Conservation (phyloP, 768 basidiomycete genomes). For the Leccinum fibrillosum region DNA sequence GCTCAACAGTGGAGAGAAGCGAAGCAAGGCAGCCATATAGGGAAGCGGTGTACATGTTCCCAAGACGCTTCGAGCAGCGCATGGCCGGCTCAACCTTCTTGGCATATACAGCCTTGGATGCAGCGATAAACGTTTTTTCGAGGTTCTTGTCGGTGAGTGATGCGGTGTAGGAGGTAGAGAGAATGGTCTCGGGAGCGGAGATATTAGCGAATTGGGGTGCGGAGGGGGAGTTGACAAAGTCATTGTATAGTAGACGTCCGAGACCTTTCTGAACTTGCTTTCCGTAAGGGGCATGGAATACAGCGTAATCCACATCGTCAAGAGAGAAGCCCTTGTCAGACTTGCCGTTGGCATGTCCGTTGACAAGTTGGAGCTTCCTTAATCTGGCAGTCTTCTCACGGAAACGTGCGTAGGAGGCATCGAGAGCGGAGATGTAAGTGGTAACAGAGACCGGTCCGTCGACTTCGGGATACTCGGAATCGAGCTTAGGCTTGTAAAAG, state of each 20-base stretch:
- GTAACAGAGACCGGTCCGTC: slow-evolving; percentile 96
- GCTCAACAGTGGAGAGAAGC: slow-evolving; percentile 70
- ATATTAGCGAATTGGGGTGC: slow-evolving; percentile 67
- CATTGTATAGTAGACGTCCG: slow-evolving; percentile 88
- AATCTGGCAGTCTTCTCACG: slow-evolving; percentile 74
- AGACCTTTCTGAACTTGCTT: slow-evolving; percentile 98
- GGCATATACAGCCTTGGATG: slow-evolving; percentile 72
- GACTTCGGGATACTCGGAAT: slow-evolving; percentile 93
- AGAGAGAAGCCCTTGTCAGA: slow-evolving; percentile 56
- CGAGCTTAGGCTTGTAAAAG: slow-evolving; percentile 97
- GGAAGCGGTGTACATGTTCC: slow-evolving; percentile 99
- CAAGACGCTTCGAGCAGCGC: slow-evolving; percentile 85
- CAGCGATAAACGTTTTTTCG: slow-evolving; percentile 90
- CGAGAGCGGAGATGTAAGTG: slow-evolving; percentile 92
- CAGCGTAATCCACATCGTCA: slow-evolving; percentile 83
- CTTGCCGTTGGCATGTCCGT: slow-evolving; percentile 35
- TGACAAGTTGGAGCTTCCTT: slow-evolving; percentile 42
- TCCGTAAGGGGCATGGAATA: slow-evolving; percentile 98
- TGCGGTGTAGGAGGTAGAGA: slow-evolving; percentile 61
- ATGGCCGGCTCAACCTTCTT: slow-evolving; percentile 77
- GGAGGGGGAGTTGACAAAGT: slow-evolving; percentile 80
- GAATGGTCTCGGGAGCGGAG: slow-evolving; percentile 68
- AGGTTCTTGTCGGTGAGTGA: slow-evolving; percentile 92
- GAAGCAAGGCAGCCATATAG: slow-evolving; percentile 94
- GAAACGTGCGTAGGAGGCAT: slow-evolving; percentile 83